Percentiles rank a stretch among this genome's conserved stretches.
phyloP scores from a whole-genome alignment of 225 moss, liverwort and hornwort species.

The Rhytidiadelphus loreus region DNA sequence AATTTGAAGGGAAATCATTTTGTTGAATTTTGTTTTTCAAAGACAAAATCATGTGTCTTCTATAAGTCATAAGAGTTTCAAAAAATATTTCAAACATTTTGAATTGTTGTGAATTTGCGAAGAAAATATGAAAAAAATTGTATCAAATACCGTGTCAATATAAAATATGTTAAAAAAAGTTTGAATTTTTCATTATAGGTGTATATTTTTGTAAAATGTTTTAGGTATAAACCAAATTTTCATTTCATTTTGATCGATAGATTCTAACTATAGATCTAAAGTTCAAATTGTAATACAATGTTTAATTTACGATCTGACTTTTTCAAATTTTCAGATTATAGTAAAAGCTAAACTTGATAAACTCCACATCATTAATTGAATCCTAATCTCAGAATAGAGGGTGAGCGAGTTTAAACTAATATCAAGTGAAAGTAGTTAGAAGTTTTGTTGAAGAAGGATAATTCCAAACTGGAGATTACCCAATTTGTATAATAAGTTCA shows the following conservation, averaged over 20 bases:
- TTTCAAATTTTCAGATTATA: background rate
- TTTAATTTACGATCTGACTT: too few species aligned
- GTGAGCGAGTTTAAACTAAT: background rate
- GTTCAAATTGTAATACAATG: background rate
- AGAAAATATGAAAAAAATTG: background rate
- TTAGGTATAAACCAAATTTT: accelerated
- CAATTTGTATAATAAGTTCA: too few species aligned
- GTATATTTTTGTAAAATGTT: background rate
- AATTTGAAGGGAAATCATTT: too few species aligned
- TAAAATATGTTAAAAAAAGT: background rate
- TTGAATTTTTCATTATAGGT: background rate
- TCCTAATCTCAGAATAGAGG: background rate
- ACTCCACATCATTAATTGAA: background rate
- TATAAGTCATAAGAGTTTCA: too few species aligned
- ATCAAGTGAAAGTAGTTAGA: background rate
- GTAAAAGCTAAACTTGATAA: background rate
- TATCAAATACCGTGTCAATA: background rate
- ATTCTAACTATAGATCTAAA: background rate
- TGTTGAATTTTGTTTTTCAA: background rate
- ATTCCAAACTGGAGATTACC: too few species aligned
- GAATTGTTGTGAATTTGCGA: background rate
- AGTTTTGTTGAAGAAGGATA: too few species aligned
- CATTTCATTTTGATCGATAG: accelerated
- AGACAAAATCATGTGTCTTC: too few species aligned
- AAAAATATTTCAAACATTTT: background rate